Percentiles rank a stretch among this genome's conserved stretches.
Conservation (phyloP, 2,329 filamentous ascomycete species). For the Didymella sp. region DNA sequence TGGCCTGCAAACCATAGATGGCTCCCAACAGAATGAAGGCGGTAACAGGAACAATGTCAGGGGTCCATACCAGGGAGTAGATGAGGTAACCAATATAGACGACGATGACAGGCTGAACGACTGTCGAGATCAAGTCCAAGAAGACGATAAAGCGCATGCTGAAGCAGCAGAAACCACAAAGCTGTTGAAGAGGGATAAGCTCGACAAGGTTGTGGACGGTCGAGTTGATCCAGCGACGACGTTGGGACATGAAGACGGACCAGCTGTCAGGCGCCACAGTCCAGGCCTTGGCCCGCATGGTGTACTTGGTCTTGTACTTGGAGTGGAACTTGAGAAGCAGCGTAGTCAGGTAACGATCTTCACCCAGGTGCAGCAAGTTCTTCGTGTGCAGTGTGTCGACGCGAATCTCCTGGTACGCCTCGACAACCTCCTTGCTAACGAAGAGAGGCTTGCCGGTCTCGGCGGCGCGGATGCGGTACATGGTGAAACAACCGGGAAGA, state of each 20-base stretch:
- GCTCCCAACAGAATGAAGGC: slow-evolving; percentile 89
- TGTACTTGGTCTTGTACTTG: slow-evolving; percentile 98
- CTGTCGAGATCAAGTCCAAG: slow-evolving; percentile 86
- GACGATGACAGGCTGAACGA: slow-evolving; percentile 90
- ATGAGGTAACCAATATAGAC: slow-evolving; percentile 91
- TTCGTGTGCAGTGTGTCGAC: slow-evolving; percentile 99
- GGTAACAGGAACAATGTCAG: slow-evolving; percentile 75
- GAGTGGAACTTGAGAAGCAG: slow-evolving; percentile 89
- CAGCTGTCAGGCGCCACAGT: slow-evolving; percentile 96
- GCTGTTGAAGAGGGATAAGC: slow-evolving; percentile 88
- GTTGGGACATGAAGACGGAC: slow-evolving; percentile 94
- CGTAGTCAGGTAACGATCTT: slow-evolving; percentile 97
- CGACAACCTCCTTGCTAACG: slow-evolving; percentile 89
- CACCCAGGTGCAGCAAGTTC: slow-evolving; percentile 93
- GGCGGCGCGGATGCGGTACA: slow-evolving; percentile 95
- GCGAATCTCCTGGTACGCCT: slow-evolving; percentile 87
- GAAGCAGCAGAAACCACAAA: slow-evolving; percentile 99
- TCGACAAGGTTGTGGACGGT: slow-evolving; percentile 98
- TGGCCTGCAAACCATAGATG: slow-evolving; percentile 96
- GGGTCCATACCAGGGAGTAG: slow-evolving; percentile 69
- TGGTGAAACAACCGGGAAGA: slow-evolving; percentile 97
- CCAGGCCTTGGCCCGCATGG: slow-evolving; percentile 90
- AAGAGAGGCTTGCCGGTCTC: slow-evolving; percentile 96
- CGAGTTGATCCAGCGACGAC: slow-evolving; percentile 99
- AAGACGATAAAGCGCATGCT: slow-evolving; percentile 99